Base-by-base conservation (phyloP, 345 rosid genomes). In the Acer saccharum region DNA sequence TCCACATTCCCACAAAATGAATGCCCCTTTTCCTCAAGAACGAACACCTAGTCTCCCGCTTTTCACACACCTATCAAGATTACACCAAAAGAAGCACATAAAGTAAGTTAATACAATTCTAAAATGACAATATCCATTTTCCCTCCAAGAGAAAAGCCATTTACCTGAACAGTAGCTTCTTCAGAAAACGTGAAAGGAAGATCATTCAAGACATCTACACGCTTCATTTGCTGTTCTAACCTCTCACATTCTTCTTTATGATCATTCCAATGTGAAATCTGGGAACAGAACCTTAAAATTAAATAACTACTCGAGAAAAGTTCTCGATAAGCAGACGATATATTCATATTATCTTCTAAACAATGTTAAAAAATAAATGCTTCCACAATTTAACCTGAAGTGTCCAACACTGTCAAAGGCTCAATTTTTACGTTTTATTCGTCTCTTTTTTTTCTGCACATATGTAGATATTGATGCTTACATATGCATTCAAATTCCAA, bases 191-290 rank as follows among this genome's bases (percentile, higher is more conserved):
- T 81, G 83, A 95, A 93, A 48, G 97, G 98, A 74, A 92, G 93
- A 84, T 92, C 91, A 77, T 89, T 90, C 77, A 93, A 73, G 27
- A 29, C 39, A 83, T 90, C 93, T 4, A 79, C 81, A 52, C 77
- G 86, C 79, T 84, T 84, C 99, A 95, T 95, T 78, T 95, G 97
- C 73, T 88, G 86, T 84, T 87, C 93, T 43, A 95, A 73, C 81
- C 98, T 92, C 66, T 83, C 88, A 80, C 99, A 95, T 83, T 93
- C 98, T 79, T 85, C 88, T 79, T 89, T 92, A 62, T 95, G 98
- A 74, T 83, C 88, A 75, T 79, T 91, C 98, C 99, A 84, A 78
- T 93, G 97, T 25, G 72, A 89, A 78, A 77, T 72, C 97, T 93
- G 77, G 32, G 9, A 29, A 52, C n/a, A 68, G 41, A 57, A 21